Conservation (phyloP, 495 filamentous ascomycete species). For the Xanthoparmelia taractica region DNA sequence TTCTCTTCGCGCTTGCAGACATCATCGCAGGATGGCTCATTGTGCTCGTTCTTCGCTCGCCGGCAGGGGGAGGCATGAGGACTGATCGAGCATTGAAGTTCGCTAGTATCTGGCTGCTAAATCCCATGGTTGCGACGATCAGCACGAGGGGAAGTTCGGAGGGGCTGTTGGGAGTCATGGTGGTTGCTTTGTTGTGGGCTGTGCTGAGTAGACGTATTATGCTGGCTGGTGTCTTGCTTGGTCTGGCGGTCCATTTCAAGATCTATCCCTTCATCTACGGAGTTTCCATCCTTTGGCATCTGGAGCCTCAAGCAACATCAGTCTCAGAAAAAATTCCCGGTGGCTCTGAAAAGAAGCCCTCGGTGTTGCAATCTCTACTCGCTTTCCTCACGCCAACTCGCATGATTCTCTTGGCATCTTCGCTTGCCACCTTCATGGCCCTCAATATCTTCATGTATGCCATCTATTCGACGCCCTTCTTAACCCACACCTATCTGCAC, state of each 20-base stretch:
- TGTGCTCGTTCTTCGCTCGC: conserved; percentile 46
- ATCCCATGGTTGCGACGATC: conserved; percentile 96
- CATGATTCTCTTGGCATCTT: conserved; percentile 53
- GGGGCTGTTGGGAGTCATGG: conserved; percentile 76
- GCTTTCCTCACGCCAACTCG: conserved; percentile 56
- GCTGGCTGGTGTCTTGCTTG: conserved; percentile 69
- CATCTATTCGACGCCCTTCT: conserved; percentile 63
- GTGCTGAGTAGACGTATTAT: conserved; percentile 49
- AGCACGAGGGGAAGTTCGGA: conserved; percentile 91
- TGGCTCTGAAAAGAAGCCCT: not conserved
- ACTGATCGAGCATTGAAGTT: conserved; percentile 56
- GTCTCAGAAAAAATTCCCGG: not conserved
- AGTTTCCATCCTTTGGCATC: conserved; percentile 76
- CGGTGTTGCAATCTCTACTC: conserved; percentile 24
- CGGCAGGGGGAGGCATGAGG: conserved; percentile 38
- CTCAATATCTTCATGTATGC: conserved; percentile 73
- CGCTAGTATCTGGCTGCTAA: conserved; percentile 82
- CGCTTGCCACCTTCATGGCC: conserved; percentile 58
- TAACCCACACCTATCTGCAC: conserved; percentile 85
- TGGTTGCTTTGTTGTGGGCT: conserved; percentile 75
- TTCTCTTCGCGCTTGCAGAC: conserved; percentile 75
- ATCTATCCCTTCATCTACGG: conserved; percentile 98
- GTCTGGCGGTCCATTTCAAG: conserved; percentile 89
- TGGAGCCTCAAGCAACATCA: conserved; percentile 44
- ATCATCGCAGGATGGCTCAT: conserved; percentile 84